Base-by-base conservation (phyloP, 352 stramenopile species). In the Globisporangium cederbergense region DNA sequence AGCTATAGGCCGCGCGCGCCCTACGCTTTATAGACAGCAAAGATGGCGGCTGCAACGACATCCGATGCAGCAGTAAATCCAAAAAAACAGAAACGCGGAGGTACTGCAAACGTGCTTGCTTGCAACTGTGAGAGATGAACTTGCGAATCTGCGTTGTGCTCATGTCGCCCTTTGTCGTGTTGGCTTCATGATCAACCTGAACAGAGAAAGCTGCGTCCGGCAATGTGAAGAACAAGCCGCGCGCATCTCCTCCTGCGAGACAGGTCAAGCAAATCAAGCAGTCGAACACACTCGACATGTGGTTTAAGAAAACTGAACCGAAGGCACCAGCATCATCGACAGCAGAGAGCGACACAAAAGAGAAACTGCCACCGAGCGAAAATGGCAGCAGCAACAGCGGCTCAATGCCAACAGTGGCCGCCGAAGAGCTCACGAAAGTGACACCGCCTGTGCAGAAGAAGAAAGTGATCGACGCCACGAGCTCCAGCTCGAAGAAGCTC, bases 241-340 rank as follows among this genome's bases (percentile, higher is more conserved):
- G 64, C 14, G 8, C 38, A 4, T 40, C 25, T 9, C 16, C 47
- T 22, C 46, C 51, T 20, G 45, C 25, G 22, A 25, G 22, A 25
- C 22, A 25, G 22, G 22, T 25, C 14, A 14, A 42, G 36, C 36
- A 42, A 9, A 42, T 14, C 20, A 83, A 79, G 62, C 70, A 84
- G 5, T 67, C 69, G 46, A 88, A 75, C 40, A 90, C 79, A 28
- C 63, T 90, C 34, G 77, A 90, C 53, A 69, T 62, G 42, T 90
- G 81, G 81, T 88, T 90, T 50, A 83, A 68, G 16, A 58, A 79
- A 57, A 65, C 73, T 56, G 65, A 61, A 0, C 67, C 57, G 25
- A 75, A 61, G 47, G 7, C 22, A 2, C 20, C 49, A 73, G 67
- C 58, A 67, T 32, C 42, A 22, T 63, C 70, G 2, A 58, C 46